A percentile compares a stretch with the other conserved stretches of the same genome.
Evolutionary conservation across 2,329 filamentous ascomycete genomes (phyloP).

Genomic region (Grosmannia penicillata): DNA sequence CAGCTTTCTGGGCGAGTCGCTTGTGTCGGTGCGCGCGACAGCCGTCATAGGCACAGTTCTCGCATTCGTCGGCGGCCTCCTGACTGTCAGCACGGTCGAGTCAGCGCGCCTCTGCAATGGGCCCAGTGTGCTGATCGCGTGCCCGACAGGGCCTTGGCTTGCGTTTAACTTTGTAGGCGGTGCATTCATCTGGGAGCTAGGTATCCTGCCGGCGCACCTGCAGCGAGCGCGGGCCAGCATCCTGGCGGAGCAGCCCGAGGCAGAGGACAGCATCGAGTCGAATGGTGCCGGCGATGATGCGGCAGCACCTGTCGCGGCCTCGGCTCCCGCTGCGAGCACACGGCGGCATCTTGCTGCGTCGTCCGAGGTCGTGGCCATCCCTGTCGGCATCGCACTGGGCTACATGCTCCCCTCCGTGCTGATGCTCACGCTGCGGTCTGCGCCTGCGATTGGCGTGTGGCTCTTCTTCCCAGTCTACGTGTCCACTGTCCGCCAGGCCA

Average conservation of each 20-base stretch:
- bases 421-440: slow-evolving; percentile 27
- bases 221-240: slow-evolving; percentile 24
- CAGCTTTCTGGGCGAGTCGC: slow-evolving; percentile 31
- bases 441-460: slow-evolving; percentile 27
- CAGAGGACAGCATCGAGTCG: slow-evolving; percentile 3
- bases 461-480: slow-evolving; percentile 37
- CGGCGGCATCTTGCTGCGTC: slow-evolving; percentile 23
- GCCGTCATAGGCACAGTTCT: slow-evolving; percentile 27
- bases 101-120: slow-evolving; percentile 26
- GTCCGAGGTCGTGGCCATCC: slow-evolving; percentile 43
- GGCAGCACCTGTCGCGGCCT: neutral
- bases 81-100: slow-evolving; percentile 35
- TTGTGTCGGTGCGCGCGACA: slow-evolving; percentile 23
- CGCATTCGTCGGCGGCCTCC: slow-evolving; percentile 28
- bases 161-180: slow-evolving; percentile 33
- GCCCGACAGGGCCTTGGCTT: slow-evolving; percentile 26
- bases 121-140: slow-evolving; percentile 16
- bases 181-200: slow-evolving; percentile 34
- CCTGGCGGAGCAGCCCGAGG: slow-evolving; percentile 13
- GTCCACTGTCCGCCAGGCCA: slow-evolving; percentile 23
- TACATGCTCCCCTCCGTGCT: slow-evolving; percentile 29
- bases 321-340: slow-evolving; percentile 10
- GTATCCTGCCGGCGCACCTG: slow-evolving; percentile 34
- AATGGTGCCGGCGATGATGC: slow-evolving; percentile 7
- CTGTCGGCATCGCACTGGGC: slow-evolving; percentile 30